Evolutionary conservation across 2,329 filamentous ascomycete genomes (phyloP).

Genomic region (Penicillium freii): DNA sequence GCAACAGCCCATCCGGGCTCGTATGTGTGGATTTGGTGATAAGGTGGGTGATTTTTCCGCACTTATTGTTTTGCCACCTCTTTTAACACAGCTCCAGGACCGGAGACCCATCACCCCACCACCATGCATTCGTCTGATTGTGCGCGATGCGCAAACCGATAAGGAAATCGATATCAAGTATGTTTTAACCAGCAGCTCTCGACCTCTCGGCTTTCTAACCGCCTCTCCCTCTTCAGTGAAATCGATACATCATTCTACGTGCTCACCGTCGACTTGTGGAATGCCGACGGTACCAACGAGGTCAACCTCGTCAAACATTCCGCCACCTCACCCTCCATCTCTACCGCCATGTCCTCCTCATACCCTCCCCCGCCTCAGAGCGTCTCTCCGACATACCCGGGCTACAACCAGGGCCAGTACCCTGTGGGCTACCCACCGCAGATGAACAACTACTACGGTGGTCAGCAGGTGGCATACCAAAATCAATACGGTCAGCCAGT

Average conservation of each 20-base stretch:
- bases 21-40: constrained; percentile 99
- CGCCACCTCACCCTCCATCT: constrained; percentile 71
- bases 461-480: constrained; percentile 35
- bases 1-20: constrained; percentile 87
- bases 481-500: constrained; percentile 36
- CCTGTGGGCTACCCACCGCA: constrained; percentile 37
- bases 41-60: constrained; percentile 60
- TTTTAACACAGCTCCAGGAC: constrained; percentile 58
- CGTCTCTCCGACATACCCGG: constrained; percentile 36
- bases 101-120: constrained; percentile 93
- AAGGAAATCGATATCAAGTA: constrained; percentile 83
- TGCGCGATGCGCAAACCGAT: constrained; percentile 70
- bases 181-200: constrained; percentile 30
- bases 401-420: constrained; percentile 42
- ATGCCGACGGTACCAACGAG: constrained; percentile 58
- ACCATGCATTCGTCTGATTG: constrained; percentile 80
- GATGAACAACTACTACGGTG: constrained; percentile 39
- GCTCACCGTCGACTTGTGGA: constrained; percentile 68
- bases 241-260: constrained; percentile 68
- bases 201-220: background rate
- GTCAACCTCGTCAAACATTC: constrained; percentile 69
- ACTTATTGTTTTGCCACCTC: background rate
- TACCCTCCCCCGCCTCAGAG: constrained; percentile 57
- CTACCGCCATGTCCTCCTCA: constrained; percentile 73
- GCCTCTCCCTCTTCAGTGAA: constrained; percentile 52